Base-by-base conservation (phyloP, 2,329 filamentous ascomycete species). In the Aspergillus sp. region DNA sequence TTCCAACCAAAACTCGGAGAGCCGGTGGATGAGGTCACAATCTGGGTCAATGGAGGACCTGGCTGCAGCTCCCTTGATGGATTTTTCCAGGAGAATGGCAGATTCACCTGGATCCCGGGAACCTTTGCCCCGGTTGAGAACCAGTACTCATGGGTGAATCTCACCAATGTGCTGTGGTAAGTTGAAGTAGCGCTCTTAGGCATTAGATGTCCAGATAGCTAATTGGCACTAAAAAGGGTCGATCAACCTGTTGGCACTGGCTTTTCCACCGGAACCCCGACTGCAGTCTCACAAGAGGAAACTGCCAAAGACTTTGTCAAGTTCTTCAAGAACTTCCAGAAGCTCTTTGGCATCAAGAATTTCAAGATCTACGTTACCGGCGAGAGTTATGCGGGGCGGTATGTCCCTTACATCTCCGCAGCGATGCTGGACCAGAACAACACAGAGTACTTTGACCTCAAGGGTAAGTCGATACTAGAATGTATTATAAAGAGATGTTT, bases 261-360 rank as follows among this genome's bases (percentile, higher is more conserved):
- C 10, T 90, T 86, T 61, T 78, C 81, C 0, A 74, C 78, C 37
- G 86, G 86, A 11, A 78, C 64, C 0, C 75, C 81, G 4, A 86
- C 77, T 1, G 85, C 84, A 11, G 81, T 70, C 1, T 80, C 75
- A 48, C 79, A 89, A 52, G 78, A 82, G 36, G 85, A 90, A 50
- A 75, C 83, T 1, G 85, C 85, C 0, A 65, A 70, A 28, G 79
- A 91, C 51, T 89, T 91, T 61, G 68, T 86, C 13, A 85, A 85
- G 39, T 93, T 90, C 68, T 90, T 84, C 75, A 83, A 84, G 68
- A 88, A 88, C 67, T 90, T 89, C 54, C 68, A 88, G 45, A 71
- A 86, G 33, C 81, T 80, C 0, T 90, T 90, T 54, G 73, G 70
- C 10, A 73, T 88, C 54, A 76, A 86, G 32, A 77, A 78, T 27